Conservation (phyloP, 768 basidiomycete genomes). For the Coprinopsis cinerea region DNA sequence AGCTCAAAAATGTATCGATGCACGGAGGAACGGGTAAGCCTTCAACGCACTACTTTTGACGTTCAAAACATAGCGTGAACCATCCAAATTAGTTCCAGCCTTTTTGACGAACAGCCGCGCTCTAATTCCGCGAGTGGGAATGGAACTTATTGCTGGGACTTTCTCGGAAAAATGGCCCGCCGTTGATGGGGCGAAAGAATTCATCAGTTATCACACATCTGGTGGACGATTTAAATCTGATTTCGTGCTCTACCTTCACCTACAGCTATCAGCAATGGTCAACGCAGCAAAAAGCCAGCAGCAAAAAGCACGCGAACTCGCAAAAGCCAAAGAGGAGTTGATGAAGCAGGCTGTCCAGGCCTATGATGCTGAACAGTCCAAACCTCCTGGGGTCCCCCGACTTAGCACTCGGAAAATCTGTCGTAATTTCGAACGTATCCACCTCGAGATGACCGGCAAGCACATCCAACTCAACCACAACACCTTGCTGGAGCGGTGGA, state of each 20-base stretch:
- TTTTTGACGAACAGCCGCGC: too few relatives aligned
- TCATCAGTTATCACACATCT: not conserved
- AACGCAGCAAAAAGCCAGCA: not conserved
- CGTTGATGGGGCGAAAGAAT: not conserved
- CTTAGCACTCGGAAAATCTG: not conserved
- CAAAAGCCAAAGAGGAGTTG: not conserved
- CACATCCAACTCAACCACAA: not conserved
- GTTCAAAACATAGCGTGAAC: too few relatives aligned
- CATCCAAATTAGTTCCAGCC: too few relatives aligned
- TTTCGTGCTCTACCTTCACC: not conserved
- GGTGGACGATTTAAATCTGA: not conserved
- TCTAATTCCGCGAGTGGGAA: too few relatives aligned
- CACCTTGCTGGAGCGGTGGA: not conserved
- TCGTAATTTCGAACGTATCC: not conserved
- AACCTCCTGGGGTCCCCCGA: not conserved
- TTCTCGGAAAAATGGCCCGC: not conserved
- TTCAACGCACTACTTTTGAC: too few relatives aligned
- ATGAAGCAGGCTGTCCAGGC: not conserved
- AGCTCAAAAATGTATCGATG: too few relatives aligned
- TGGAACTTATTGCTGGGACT: not conserved
- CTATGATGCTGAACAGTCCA: not conserved
- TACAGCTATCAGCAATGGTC: not conserved
- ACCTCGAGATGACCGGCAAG: not conserved
- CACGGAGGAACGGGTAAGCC: too few relatives aligned
- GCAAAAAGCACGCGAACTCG: not conserved